phyloP scores from a whole-genome alignment of 257 asterid species.

The Ocimum tenuiflorum region DNA sequence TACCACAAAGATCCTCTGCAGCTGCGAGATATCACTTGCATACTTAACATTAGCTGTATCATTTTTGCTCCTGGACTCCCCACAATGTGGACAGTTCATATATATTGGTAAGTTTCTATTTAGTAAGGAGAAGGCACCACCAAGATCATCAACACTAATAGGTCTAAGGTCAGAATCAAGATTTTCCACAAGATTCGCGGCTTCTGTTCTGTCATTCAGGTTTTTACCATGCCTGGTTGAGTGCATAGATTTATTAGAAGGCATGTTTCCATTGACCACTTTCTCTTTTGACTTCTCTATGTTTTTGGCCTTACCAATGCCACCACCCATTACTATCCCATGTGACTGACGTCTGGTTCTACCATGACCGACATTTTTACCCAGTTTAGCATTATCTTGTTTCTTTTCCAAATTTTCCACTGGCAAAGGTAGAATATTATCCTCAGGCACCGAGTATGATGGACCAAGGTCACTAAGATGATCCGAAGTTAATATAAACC shows the following conservation, averaged over 20 bases:
- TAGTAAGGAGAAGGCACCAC: conserved; percentile 47
- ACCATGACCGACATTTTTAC: conserved; percentile 49
- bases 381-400: conserved; percentile 41
- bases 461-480: conserved; percentile 74
- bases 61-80: conserved; percentile 35
- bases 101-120: conserved; percentile 67
- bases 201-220: conserved; percentile 23
- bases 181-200: conserved; percentile 31
- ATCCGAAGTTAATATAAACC: conserved; percentile 63
- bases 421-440: conserved; percentile 31
- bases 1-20: conserved; percentile 95
- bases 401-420: conserved; percentile 38
- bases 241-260: conserved; percentile 35
- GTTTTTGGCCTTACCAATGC: conserved; percentile 40
- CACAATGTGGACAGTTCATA: conserved; percentile 92
- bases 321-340: conserved; percentile 39
- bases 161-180: conserved; percentile 41
- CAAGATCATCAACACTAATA: conserved; percentile 38
- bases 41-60: conserved; percentile 41
- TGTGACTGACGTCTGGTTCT: conserved; percentile 54
- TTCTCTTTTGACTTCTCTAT: conserved; percentile 53
- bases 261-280: conserved; percentile 33
- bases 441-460: conserved; percentile 48
- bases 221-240: conserved; percentile 37
- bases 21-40: conserved; percentile 81